Percentiles rank a stretch among this genome's conserved stretches.
phyloP scores from a whole-genome alignment of 768 basidiomycete genomes.

The Lactarius sanguifluus region DNA sequence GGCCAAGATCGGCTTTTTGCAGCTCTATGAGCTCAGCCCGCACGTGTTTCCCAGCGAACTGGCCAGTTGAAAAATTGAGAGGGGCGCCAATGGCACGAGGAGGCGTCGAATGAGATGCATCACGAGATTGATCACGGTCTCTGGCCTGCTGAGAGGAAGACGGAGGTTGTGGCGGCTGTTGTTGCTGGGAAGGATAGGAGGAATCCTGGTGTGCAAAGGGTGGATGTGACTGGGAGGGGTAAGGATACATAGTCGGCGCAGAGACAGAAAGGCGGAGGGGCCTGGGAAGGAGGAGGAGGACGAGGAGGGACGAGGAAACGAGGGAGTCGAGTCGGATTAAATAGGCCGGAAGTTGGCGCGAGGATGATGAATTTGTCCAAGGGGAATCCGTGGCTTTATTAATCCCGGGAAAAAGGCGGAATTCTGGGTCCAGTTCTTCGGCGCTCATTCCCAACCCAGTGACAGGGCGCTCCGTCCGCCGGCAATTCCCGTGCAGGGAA shows the following conservation, averaged over 20 bases:
- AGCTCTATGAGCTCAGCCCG: constrained; percentile 32
- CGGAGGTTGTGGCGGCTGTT: constrained; percentile 7
- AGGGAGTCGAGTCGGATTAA: constrained; percentile 15
- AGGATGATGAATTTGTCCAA: constrained; percentile 11
- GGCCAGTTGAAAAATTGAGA: constrained; percentile 34
- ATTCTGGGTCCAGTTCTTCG: constrained; percentile 4
- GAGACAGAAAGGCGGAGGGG: not conserved
- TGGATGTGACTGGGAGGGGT: constrained; percentile 6
- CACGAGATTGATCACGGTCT: constrained; percentile 21
- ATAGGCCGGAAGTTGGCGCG: constrained; percentile 28
- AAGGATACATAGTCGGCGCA: constrained; percentile 24
- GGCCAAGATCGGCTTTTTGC: constrained; percentile 38
- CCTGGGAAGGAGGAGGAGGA: constrained; percentile 8
- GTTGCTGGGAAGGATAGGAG: constrained; percentile 13
- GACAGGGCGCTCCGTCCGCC: constrained; percentile 24
- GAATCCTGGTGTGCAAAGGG: constrained; percentile 9
- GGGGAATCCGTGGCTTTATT: constrained; percentile 3
- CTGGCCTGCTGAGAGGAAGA: constrained; percentile 10
- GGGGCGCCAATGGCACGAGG: constrained; percentile 31
- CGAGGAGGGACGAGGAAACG: not conserved
- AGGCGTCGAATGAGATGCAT: constrained; percentile 13
- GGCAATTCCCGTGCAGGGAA: constrained; percentile 3
- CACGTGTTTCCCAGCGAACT: constrained; percentile 35
- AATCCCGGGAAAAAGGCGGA: constrained; percentile 23
- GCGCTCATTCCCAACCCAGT: constrained; percentile 17